Base-by-base conservation (phyloP, 2,329 filamentous ascomycete species). In the Penicillium sp. region DNA sequence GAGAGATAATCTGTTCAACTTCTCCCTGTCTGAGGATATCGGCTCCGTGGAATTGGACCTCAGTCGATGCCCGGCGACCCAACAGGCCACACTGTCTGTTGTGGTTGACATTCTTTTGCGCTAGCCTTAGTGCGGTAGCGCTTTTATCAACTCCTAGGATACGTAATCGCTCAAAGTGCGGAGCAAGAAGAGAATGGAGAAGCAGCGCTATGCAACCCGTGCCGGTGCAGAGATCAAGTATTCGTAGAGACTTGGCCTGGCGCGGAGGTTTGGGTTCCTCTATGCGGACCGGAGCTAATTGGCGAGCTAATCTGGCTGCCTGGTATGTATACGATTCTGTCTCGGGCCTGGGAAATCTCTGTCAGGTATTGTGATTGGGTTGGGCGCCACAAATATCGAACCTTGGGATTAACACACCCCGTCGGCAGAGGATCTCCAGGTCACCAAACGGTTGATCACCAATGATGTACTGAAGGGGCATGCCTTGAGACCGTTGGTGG, bases 221-320 rank as follows among this genome's bases (percentile, higher is more conserved):
- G 7, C 93, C 93, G 0, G 88, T 90, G 64, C 93, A 97, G 19
- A 96, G 73, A 63, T 98, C 93, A 7, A 96, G 64, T 27, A 97
- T 71, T 9, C 74, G 76, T 9, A 94, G 53, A 11, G 57, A 46
- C 53, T 52, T 48, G 14, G 13, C 13, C 20, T 18, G 18, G 5
- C 17, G 20, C 7, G 30, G 7, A 21, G 35, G 31, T 6, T 32
- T 13, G 7, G 18, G 19, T 4, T 36, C 26, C 15, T 20, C 21
- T 11, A 5, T 28, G 25, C 6, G 21, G 21, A 20, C 38, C n/a
- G 23, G 17, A 13, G 47, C 25, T 34, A 48, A 38, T 27, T 52
- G 42, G 20, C 52, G 47, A 29, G 80, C 61, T 14, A 75, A 48
- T 4, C 66, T 58, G 23, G 75, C 77, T 8, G 86, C 68, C 51